Conservation (phyloP, 176 grass and related monocot species). For the Themeda triandra region DNA sequence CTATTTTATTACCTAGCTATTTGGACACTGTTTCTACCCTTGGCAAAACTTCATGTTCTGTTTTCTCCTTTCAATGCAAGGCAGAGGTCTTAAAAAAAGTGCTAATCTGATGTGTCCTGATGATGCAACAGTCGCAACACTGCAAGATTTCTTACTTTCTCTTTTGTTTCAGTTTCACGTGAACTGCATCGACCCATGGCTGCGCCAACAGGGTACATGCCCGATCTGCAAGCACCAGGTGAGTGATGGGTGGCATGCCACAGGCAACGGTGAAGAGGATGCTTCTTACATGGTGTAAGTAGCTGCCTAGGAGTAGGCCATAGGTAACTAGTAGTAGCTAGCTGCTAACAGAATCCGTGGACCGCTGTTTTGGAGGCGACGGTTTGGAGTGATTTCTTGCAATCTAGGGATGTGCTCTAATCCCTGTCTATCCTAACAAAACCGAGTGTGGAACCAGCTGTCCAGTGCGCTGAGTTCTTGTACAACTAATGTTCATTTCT, state of each 20-base stretch:
- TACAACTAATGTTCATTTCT: slow-evolving; percentile 23
- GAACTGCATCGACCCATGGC: slow-evolving; percentile 92
- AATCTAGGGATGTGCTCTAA: neutral
- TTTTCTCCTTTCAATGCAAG: neutral
- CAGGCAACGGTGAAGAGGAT: slow-evolving; percentile 39
- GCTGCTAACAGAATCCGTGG: slow-evolving; percentile 8
- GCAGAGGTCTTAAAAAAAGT: neutral
- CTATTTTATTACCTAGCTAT: too few species aligned
- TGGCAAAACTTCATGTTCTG: neutral
- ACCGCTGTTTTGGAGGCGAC: neutral
- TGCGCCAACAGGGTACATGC: slow-evolving; percentile 94
- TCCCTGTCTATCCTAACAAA: neutral
- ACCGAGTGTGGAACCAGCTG: neutral
- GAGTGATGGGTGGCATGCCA: slow-evolving; percentile 42
- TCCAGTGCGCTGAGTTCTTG: slow-evolving; percentile 8
- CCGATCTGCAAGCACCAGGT: slow-evolving; percentile 91
- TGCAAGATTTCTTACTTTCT: neutral
- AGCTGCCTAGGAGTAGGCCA: neutral
- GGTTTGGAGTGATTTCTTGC: neutral
- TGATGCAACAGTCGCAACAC: neutral
- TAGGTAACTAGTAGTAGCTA: slow-evolving; percentile 23
- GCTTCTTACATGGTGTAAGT: slow-evolving; percentile 71
- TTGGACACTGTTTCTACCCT: neutral
- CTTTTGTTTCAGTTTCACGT: slow-evolving; percentile 69
- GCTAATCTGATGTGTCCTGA: neutral